Percentiles rank a stretch among this genome's conserved stretches.
These are phyloP conservation scores for Solanum peruvianum DNA, from an alignment of 257 asterid species.

Conservation along the genomic window DNA sequence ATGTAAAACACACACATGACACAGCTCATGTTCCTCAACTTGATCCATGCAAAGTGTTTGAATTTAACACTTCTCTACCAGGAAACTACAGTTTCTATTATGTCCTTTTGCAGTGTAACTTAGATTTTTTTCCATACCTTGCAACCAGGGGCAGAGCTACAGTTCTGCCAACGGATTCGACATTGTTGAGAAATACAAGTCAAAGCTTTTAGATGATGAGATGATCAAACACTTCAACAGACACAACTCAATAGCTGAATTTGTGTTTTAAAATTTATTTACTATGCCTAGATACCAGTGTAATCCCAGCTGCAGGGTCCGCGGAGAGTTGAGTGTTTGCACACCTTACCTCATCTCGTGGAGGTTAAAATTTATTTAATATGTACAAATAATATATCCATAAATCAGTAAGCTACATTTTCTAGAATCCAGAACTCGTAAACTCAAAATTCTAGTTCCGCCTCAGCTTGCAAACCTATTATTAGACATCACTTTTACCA, in stretches of 20 bases:
- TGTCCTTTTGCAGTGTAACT: slow-evolving; percentile 27
- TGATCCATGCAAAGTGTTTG: slow-evolving; percentile 17
- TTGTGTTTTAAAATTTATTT: neutral
- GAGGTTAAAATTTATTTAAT: neutral
- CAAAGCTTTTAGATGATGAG: neutral
- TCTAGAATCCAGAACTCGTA: neutral
- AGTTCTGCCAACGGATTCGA: neutral
- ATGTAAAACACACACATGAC: slow-evolving; percentile 10
- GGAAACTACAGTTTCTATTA: slow-evolving; percentile 22
- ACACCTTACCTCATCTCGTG: neutral
- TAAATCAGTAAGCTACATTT: neutral
- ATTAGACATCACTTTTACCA: slow-evolving; percentile 20
- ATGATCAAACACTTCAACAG: neutral
- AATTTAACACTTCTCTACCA: slow-evolving; percentile 18
- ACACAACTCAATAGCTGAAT: neutral
- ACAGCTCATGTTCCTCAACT: slow-evolving; percentile 27
- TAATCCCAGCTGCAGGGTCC: neutral
- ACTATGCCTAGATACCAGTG: neutral
- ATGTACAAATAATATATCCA: neutral
- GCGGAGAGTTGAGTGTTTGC: neutral
- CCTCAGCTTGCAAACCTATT: neutral
- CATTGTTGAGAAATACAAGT: neutral
- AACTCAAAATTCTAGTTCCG: neutral
- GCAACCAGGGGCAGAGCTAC: neutral
- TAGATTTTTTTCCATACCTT: slow-evolving; percentile 6